These are phyloP conservation scores for Fusarium veterinarium DNA, from an alignment of 2,329 filamentous ascomycete genomes.

Conservation along the genomic window DNA sequence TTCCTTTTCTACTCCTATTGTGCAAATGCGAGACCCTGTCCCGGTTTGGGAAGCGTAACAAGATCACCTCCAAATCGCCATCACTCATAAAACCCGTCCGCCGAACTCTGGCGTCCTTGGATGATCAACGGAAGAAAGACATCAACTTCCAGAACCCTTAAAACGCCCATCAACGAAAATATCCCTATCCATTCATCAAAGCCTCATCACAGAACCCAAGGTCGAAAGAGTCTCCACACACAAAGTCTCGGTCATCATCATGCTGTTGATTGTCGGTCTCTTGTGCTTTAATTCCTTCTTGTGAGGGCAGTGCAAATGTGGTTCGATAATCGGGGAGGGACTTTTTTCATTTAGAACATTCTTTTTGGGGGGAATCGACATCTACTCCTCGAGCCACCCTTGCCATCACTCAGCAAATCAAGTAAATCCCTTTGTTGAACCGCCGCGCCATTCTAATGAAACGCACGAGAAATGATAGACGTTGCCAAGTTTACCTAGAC, in stretches of 20 bases:
- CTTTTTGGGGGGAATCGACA: constrained; percentile 46
- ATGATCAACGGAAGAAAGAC: constrained; percentile 13
- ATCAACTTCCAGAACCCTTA: constrained; percentile 10
- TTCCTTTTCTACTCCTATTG: constrained; percentile 53
- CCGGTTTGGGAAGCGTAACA: constrained; percentile 47
- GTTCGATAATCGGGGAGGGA: constrained; percentile 48
- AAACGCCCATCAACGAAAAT: constrained; percentile 12
- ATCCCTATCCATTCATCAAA: constrained; percentile 8
- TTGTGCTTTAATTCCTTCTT: constrained; percentile 49
- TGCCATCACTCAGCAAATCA: constrained; percentile 61
- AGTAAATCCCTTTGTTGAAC: constrained; percentile 61
- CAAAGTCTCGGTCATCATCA: constrained; percentile 40
- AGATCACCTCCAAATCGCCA: constrained; percentile 44
- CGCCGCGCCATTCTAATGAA: constrained; percentile 67
- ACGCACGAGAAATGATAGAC: constrained; percentile 61
- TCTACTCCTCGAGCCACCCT: constrained; percentile 54
- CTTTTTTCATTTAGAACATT: constrained; percentile 50
- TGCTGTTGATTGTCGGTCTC: constrained; percentile 46
- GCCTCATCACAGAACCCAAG: constrained; percentile 16
- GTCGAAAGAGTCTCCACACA: constrained; percentile 28
- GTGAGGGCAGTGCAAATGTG: constrained; percentile 35
- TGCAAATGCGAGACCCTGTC: constrained; percentile 51
- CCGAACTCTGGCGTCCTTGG: constrained; percentile 45
- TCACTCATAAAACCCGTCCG: constrained; percentile 42
- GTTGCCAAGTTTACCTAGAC: constrained; percentile 53